Evolutionary conservation across 331 rosid species (phyloP).

Genomic region (Pyracantha coccinea): DNA sequence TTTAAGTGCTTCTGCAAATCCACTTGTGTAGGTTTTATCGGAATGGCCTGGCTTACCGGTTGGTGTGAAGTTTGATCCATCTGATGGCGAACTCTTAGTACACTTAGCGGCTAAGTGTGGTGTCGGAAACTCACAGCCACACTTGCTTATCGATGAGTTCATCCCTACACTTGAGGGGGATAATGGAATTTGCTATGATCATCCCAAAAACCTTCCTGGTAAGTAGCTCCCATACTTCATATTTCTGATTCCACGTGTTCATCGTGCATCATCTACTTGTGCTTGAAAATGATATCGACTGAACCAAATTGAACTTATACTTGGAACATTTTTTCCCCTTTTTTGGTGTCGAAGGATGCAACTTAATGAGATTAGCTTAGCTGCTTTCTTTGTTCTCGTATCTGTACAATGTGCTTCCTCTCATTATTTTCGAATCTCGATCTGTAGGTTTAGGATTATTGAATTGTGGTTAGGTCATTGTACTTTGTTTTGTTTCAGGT

Average conservation of each 20-base stretch:
- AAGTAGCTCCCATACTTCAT: constrained; percentile 16
- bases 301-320: neutral
- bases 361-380: neutral
- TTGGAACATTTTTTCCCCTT: neutral
- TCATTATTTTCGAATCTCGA: neutral
- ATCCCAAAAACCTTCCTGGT: constrained; percentile 93
- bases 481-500: constrained; percentile 38
- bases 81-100: constrained; percentile 55
- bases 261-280: neutral
- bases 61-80: constrained; percentile 93
- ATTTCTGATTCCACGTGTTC: neutral
- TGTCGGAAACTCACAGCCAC: constrained; percentile 42
- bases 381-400: neutral
- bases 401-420: neutral
- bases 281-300: neutral
- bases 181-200: constrained; percentile 71
- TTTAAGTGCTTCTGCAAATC: neutral
- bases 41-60: constrained; percentile 93
- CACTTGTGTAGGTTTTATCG: constrained; percentile 43
- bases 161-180: constrained; percentile 66
- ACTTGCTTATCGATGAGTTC: constrained; percentile 64
- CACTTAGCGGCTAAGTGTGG: constrained; percentile 82
- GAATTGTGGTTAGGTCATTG: neutral
- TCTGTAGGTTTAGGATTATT: neutral
- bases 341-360: neutral